phyloP scores from a whole-genome alignment of 257 asterid genomes.

The Solanum infundibuliforme region DNA sequence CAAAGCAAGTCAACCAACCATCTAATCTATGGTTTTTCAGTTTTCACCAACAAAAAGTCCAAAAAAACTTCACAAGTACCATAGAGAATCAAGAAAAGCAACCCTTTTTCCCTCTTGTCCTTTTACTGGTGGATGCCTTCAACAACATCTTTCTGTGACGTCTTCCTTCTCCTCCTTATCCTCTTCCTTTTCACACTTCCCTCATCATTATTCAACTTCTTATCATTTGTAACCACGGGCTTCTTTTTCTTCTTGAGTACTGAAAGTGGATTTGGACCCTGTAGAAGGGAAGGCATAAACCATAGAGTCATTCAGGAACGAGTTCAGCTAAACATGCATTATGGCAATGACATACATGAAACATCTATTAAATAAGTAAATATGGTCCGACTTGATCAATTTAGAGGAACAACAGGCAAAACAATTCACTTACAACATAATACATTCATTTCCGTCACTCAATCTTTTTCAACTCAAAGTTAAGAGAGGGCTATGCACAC shows the following conservation, averaged over 20 bases:
- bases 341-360: not conserved
- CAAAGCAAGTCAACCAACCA: conserved; percentile 41
- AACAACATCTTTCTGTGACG: no score
- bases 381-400: not conserved
- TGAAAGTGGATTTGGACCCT: conserved; percentile 92
- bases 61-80: conserved; percentile 1
- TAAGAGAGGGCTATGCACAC: not conserved
- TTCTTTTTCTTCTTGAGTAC: conserved; percentile 49
- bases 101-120: not conserved
- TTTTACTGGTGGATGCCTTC: not conserved
- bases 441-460: not conserved
- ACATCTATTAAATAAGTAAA: not conserved
- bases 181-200: no score
- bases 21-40: not conserved
- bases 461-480: not conserved
- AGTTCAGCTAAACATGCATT: not conserved
- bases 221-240: conserved; percentile 5
- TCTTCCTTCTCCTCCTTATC: no score
- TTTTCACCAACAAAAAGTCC: conserved; percentile 8
- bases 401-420: not conserved
- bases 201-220: no score
- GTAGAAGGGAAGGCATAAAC: conserved; percentile 10
- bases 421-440: not conserved
- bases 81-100: not conserved
- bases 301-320: not conserved